Percentiles rank a stretch among this genome's conserved stretches.
Conservation (phyloP, 2,329 filamentous ascomycete genomes). For the Phialophora expanda region DNA sequence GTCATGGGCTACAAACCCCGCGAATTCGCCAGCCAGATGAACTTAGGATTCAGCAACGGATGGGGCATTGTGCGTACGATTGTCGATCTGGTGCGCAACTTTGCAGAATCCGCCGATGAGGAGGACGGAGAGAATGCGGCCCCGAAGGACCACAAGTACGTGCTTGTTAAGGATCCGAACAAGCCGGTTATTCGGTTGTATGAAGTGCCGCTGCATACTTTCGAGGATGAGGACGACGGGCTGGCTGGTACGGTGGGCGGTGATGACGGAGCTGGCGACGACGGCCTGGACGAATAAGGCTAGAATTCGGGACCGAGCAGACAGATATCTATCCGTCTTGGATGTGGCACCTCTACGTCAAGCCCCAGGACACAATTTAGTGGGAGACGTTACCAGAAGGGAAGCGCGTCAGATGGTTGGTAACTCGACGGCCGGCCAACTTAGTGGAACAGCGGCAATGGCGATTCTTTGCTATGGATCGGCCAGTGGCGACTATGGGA, state of each 20-base stretch:
- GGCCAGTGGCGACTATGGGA: too few species aligned
- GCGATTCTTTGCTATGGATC: too few species aligned
- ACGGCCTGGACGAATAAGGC: constrained; percentile 56
- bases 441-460: too few species aligned
- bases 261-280: constrained; percentile 60
- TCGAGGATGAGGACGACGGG: constrained; percentile 83
- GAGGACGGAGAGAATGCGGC: constrained; percentile 22
- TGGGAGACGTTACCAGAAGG: too few species aligned
- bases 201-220: constrained; percentile 82
- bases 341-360: too few species aligned
- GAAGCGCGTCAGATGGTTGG: too few species aligned
- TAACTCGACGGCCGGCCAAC: too few species aligned
- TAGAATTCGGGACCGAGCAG: not conserved
- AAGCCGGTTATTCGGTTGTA: constrained; percentile 94
- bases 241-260: constrained; percentile 58
- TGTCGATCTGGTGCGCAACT: constrained; percentile 72
- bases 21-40: constrained; percentile 98
- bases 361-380: too few species aligned
- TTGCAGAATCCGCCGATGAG: constrained; percentile 49
- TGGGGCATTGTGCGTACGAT: constrained; percentile 99
- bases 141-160: constrained; percentile 51
- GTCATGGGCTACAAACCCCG: constrained; percentile 97
- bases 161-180: constrained; percentile 85
- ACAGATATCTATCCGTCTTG: too few species aligned
- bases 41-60: constrained; percentile 92